Evolutionary conservation across 176 grass and related monocot species (phyloP).

Genomic region (Echinochloa phyllopogon): DNA sequence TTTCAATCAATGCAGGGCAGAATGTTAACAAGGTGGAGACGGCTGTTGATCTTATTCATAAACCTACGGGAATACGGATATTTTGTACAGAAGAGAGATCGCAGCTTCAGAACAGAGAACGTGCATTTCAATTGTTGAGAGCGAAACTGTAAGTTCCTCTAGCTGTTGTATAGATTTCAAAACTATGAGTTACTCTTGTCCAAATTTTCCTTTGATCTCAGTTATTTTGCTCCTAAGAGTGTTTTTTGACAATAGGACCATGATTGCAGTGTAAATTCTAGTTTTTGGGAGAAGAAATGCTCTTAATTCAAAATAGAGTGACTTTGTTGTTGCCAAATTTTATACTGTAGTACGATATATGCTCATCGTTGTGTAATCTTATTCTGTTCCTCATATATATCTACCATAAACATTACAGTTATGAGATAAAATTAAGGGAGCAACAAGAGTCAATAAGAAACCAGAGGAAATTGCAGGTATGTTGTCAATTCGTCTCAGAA

Average conservation of each 20-base stretch:
- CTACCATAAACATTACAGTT: conserved; percentile 57
- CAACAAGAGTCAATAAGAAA: conserved; percentile 90
- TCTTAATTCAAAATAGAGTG: conserved; percentile 11
- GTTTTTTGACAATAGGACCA: conserved; percentile 19
- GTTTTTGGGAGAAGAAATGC: background rate
- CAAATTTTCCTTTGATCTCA: background rate
- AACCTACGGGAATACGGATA: conserved; percentile 95
- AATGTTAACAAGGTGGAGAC: conserved; percentile 99
- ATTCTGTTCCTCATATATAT: conserved; percentile 43
- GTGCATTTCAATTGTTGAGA: conserved; percentile 92
- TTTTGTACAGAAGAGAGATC: conserved; percentile 98
- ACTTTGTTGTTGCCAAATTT: conserved; percentile 11
- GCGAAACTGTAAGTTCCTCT: conserved; percentile 87
- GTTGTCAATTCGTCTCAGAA: conserved; percentile 27
- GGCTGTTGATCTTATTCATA: conserved; percentile 93
- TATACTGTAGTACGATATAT: conserved; percentile 16
- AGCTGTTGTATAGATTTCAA: conserved; percentile 18
- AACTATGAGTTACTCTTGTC: background rate
- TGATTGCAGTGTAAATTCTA: conserved; percentile 15
- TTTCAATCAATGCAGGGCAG: conserved; percentile 67
- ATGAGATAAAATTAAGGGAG: conserved; percentile 93
- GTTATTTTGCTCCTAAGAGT: conserved; percentile 29
- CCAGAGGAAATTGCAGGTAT: conserved; percentile 90
- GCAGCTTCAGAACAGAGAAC: conserved; percentile 89
- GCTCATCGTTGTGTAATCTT: conserved; percentile 15